Evolutionary conservation across 2,329 filamentous ascomycete genomes (phyloP).

Genomic region (Beauveria sp.): DNA sequence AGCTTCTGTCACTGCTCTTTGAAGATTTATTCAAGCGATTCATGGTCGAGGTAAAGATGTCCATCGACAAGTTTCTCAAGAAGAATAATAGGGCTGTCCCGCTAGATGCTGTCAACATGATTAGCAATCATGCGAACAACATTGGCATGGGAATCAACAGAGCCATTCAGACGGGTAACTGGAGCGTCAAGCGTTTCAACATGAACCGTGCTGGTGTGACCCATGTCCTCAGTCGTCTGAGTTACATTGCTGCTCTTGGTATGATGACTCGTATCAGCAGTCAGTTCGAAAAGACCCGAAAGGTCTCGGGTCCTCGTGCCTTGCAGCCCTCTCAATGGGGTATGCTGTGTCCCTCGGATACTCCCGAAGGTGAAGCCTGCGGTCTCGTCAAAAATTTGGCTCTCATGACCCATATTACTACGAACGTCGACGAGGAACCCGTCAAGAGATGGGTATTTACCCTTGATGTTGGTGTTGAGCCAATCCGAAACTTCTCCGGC

Average conservation of each 20-base stretch:
- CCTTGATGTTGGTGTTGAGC: conserved; percentile 75
- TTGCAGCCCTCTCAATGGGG: conserved; percentile 96
- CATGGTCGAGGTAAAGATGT: conserved; percentile 78
- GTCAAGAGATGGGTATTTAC: conserved; percentile 81
- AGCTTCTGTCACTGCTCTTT: conserved; percentile 86
- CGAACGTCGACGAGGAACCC: conserved; percentile 86
- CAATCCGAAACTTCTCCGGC: conserved; percentile 63
- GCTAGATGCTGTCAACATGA: conserved; percentile 79
- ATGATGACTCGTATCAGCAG: conserved; percentile 99
- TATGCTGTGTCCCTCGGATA: conserved; percentile 96
- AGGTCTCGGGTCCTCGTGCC: conserved; percentile 91
- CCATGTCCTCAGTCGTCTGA: conserved; percentile 88
- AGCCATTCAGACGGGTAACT: conserved; percentile 95
- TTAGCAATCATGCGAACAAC: conserved; percentile 74
- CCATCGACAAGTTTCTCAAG: conserved; percentile 91
- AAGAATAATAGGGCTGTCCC: conserved; percentile 85
- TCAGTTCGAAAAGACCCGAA: conserved; percentile 98
- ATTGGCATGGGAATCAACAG: conserved; percentile 93
- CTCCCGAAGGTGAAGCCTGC: conserved; percentile 96
- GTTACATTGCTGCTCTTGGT: conserved; percentile 91
- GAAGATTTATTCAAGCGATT: conserved; percentile 98
- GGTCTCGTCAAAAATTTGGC: conserved; percentile 97
- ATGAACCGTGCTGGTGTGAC: conserved; percentile 98
- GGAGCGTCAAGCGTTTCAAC: conserved; percentile 95
- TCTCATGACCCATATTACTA: conserved; percentile 98